Percentiles rank a stretch among this genome's conserved stretches.
Conservation (phyloP, 495 filamentous ascomycete genomes). For the Hypoxylon rickii region DNA sequence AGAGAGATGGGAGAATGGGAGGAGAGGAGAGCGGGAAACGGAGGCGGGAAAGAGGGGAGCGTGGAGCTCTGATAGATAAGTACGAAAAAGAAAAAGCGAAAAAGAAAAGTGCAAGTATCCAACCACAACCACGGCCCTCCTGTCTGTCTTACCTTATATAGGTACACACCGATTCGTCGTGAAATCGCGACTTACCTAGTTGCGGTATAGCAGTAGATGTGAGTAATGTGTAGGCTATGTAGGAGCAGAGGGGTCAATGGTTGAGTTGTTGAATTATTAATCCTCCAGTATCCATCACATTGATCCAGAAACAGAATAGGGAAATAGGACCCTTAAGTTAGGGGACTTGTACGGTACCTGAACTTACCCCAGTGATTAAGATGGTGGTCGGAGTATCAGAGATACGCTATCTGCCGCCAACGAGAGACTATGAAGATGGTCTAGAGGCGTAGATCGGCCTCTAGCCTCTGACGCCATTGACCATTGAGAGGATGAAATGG, state of each 20-base stretch:
- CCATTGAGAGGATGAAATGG: not conserved
- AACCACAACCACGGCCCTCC: slow-evolving; percentile 2
- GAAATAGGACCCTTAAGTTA: not conserved
- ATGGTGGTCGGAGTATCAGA: not conserved
- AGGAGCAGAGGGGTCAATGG: slow-evolving; percentile 2
- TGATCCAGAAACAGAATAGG: too few species aligned
- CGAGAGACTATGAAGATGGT: too few species aligned
- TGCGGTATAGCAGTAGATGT: slow-evolving; percentile 17
- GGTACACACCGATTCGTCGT: slow-evolving; percentile 21
- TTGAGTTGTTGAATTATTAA: too few species aligned
- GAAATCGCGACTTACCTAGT: slow-evolving; percentile 18
- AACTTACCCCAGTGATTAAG: not conserved
- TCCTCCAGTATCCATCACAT: too few species aligned
- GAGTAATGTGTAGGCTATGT: too few species aligned
- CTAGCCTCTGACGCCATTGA: slow-evolving; percentile 35
- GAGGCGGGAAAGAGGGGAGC: not conserved
- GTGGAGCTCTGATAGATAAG: slow-evolving; percentile 2
- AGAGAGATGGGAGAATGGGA: not conserved
- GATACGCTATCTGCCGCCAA: not conserved
- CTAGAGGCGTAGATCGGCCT: not conserved
- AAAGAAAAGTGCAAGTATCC: slow-evolving; percentile 1
- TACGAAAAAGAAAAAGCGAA: not conserved
- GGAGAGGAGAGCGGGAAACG: not conserved
- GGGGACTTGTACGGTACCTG: too few species aligned
- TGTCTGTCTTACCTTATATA: slow-evolving; percentile 10